Base-by-base conservation (phyloP, 208 protist genomes). In the Angomonas deanei region DNA sequence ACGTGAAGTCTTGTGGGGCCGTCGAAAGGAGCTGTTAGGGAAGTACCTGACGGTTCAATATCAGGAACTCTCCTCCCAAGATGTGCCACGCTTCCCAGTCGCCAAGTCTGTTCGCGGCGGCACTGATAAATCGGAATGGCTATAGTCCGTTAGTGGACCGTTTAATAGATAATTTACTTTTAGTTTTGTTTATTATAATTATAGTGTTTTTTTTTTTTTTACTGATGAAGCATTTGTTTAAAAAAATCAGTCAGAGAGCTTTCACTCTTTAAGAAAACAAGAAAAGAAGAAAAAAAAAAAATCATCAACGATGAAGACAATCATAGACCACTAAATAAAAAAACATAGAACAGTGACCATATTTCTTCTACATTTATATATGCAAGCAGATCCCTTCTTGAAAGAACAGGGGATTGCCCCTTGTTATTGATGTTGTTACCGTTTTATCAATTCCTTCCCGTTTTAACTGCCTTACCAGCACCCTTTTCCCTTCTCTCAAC, bases 11-110 rank as follows among this genome's bases (percentile, higher is more conserved):
- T 46, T 93, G 59, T 96, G 91, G 88, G 59, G 31, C 10, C 28
- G 81, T 56, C 76, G 87, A 3, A 64, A 82, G 30, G 38, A 82
- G 36, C 76, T 79, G 58, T 71, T 91, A 6, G 84, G 86, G 6
- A 84, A 87, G 71, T 92, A 80, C 48, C 47, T 93, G 31, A 96
- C 91, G 23, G 81, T 96, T 52, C 86, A 92, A 73, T 96, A 93
- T 53, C 86, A 93, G 54, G 81, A 93, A 61, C 80, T 94, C 4
- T 89, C 85, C 21, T 78, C 80, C 26, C 82, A 92, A 52, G 86
- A 92, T 63, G 85, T 96, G 32, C 91, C 91, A 24, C 91, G 91
- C 62, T 96, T 96, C 48, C 91, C 91, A 0, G 70, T 93, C 32
- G 86, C 81, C 13, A 96, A 96, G 68, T 42, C 68, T 1, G 77